These are phyloP conservation scores for Jaapia argillacea DNA, from an alignment of 768 basidiomycete species.

Conservation along the genomic window DNA sequence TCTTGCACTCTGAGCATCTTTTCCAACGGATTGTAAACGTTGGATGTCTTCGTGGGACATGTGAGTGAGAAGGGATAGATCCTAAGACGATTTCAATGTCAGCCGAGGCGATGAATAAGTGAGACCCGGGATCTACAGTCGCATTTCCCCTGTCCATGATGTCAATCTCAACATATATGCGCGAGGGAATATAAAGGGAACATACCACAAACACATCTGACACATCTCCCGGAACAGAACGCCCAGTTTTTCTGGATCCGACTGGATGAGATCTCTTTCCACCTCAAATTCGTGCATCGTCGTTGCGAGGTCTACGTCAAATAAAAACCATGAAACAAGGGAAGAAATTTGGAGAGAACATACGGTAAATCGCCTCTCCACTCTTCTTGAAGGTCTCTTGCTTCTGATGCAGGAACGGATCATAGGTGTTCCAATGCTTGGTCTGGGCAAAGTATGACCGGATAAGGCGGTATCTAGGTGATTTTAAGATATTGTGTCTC, in stretches of 20 bases:
- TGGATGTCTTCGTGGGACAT: slow-evolving; percentile 76
- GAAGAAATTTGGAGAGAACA: slow-evolving; percentile 15
- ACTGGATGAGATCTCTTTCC: slow-evolving; percentile 32
- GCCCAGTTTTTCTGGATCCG: slow-evolving; percentile 43
- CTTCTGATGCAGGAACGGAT: slow-evolving; percentile 82
- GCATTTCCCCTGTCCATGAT: slow-evolving; percentile 76
- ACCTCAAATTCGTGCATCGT: slow-evolving; percentile 58
- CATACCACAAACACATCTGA: slow-evolving; percentile 81
- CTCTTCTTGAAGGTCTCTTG: slow-evolving; percentile 74
- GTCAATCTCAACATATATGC: background rate
- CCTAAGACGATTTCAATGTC: no score
- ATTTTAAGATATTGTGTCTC: background rate
- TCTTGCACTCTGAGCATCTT: slow-evolving; percentile 71
- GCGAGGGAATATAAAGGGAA: background rate
- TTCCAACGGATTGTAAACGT: slow-evolving; percentile 71
- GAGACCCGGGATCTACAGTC: no score
- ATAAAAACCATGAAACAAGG: background rate
- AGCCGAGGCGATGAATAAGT: slow-evolving; percentile 1
- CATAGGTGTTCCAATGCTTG: slow-evolving; percentile 60
- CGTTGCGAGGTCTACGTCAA: slow-evolving; percentile 51
- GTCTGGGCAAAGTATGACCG: slow-evolving; percentile 64
- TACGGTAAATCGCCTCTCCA: slow-evolving; percentile 67
- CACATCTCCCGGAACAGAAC: slow-evolving; percentile 77
- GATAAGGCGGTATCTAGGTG: slow-evolving; percentile 68
- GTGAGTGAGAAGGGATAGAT: slow-evolving; percentile 85